Percentiles rank a stretch among this genome's conserved stretches.
These are phyloP conservation scores for grape (Vitis vinifera) DNA, from an alignment of 164 flowering plant species.

Conservation along the genomic window DNA sequence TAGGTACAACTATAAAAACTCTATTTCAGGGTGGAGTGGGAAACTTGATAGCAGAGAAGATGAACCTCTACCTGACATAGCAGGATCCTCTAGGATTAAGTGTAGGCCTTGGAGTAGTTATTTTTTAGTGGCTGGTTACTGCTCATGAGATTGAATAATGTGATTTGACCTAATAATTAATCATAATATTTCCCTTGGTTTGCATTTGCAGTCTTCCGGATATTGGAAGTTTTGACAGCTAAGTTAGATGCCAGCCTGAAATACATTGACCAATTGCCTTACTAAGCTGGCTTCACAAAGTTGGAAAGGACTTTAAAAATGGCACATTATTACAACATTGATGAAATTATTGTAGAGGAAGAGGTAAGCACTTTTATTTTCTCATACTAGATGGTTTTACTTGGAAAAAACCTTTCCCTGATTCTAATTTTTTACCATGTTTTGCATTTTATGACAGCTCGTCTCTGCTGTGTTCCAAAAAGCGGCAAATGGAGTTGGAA, in stretches of 20 bases:
- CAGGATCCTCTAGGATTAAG: too few relatives aligned
- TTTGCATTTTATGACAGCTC: conserved; percentile 31
- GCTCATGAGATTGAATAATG: too few relatives aligned
- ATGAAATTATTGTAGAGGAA: conserved; percentile 79
- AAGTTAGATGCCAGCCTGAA: background rate
- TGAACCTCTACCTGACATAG: too few relatives aligned
- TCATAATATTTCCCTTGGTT: background rate
- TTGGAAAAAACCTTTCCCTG: background rate
- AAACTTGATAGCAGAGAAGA: too few relatives aligned
- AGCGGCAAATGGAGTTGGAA: conserved; percentile 73
- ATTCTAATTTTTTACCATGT: background rate
- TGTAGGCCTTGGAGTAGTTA: too few relatives aligned
- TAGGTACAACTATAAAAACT: too few relatives aligned
- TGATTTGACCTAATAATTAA: background rate
- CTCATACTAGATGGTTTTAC: background rate
- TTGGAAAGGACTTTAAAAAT: conserved; percentile 20
- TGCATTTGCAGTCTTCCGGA: background rate
- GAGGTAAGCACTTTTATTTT: conserved; percentile 43
- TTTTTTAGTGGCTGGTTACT: too few relatives aligned
- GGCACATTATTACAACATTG: conserved; percentile 69
- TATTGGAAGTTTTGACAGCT: background rate
- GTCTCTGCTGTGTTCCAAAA: conserved; percentile 70
- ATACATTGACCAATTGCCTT: background rate
- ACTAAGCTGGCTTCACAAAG: background rate
- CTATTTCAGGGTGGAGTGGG: too few relatives aligned